phyloP scores from a whole-genome alignment of 1,284 basidiomycete species.

The Prillingera fragicola region DNA sequence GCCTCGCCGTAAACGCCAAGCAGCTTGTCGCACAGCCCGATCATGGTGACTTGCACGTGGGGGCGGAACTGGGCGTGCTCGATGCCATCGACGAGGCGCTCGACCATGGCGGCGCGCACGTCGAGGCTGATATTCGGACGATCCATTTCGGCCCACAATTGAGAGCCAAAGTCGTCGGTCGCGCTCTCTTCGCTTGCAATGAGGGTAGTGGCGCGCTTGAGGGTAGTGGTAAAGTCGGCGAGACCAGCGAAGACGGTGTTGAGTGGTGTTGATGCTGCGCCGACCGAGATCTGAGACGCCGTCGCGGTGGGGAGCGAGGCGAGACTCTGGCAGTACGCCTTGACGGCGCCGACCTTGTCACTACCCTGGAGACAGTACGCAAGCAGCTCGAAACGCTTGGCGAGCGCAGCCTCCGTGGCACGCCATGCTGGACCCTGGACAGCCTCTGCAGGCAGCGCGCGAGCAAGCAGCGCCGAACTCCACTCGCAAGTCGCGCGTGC shows the following conservation, averaged over 20 bases:
- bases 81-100: conserved; percentile 23
- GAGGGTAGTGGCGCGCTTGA: conserved; percentile 14
- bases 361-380: conserved; percentile 68
- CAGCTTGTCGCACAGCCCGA: conserved; percentile 24
- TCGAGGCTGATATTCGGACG: not conserved
- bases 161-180: conserved; percentile 2
- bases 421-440: not conserved
- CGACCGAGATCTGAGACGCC: not conserved
- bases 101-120: conserved; percentile 24
- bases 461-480: conserved; percentile 10
- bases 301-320: conserved; percentile 5
- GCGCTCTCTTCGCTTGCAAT: conserved; percentile 6
- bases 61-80: conserved; percentile 22
- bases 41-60: conserved; percentile 23
- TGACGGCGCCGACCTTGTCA: conserved; percentile 46
- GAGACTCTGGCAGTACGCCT: conserved; percentile 18
- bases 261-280: conserved; percentile 3
- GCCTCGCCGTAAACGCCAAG: conserved; percentile 27
- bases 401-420: conserved; percentile 2
- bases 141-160: conserved; percentile 4
- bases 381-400: conserved; percentile 68
- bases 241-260: conserved; percentile 5
- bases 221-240: conserved; percentile 11
- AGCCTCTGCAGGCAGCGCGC: conserved; percentile 4
- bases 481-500: conserved; percentile 27